Base-by-base conservation (phyloP, 2,329 filamentous ascomycete species). In the Colletotrichum tropicicola region DNA sequence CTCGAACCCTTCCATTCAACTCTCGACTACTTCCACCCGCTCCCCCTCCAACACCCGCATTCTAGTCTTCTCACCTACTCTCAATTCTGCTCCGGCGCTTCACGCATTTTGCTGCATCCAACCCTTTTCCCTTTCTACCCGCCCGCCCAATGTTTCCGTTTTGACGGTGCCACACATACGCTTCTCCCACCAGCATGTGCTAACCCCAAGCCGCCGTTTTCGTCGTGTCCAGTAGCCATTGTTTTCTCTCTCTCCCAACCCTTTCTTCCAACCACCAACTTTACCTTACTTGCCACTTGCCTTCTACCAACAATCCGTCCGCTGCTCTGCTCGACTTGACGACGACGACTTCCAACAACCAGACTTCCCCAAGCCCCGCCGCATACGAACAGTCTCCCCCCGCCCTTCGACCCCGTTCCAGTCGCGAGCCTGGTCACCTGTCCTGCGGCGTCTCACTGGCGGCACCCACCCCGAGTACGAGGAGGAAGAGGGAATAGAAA, bases 111-210 rank as follows among this genome's bases (percentile, higher is more conserved):
- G 51, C 58, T 61, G 25, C 51, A 56, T 19, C 43, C 30, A 45
- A 59, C 35, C 44, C 17, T 23, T 60, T 51, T 57, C 45, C 65
- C 37, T 48, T 35, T 56, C 44, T 45, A 56, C 28, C 59, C 59
- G 41, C 64, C 48, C 35, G 19, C 32, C 47, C 51, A 55, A 66
- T 66, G 52, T 32, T 64, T 66, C 52, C 28, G 45, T 59, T 58
- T 43, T 65, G 41, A 64, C 59, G 45, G 47, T 48, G 63, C 63
- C 53, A 65, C 59, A 63, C 53, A 45, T 66, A 19, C 37, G 45
- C 58, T 66, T 66, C 28, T 47, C 54, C 63, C 52, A 65, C 32
- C 59, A 64, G 59, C 63, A 66, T 63, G 59, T 66, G 63, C 63
- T 66, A 59, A 64, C 63, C 59, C 53, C 58, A 27, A 62, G 62